Percentiles rank a stretch among this genome's conserved stretches.
phyloP scores from a whole-genome alignment of 257 asterid genomes.

The Przewalskia tangutica region DNA sequence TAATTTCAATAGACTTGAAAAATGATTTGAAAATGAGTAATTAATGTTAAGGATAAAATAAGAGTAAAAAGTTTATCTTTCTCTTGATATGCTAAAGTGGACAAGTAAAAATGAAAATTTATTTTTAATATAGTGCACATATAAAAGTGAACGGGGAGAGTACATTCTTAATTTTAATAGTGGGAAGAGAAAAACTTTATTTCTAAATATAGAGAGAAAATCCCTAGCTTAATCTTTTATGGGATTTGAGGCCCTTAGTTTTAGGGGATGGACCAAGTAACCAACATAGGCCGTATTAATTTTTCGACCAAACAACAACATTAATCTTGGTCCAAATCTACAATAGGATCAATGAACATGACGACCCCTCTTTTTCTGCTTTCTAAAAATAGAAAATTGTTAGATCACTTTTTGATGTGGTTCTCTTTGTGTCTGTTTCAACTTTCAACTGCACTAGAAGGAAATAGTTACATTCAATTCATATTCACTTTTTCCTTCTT shows the following conservation, averaged over 20 bases:
- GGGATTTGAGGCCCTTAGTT: not conserved
- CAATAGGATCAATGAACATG: conserved; percentile 5
- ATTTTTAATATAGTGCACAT: too few relatives aligned
- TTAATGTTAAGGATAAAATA: too few relatives aligned
- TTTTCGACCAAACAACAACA: not conserved
- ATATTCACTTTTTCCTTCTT: not conserved
- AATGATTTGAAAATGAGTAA: too few relatives aligned
- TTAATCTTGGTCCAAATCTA: not conserved
- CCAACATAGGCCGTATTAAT: conserved; percentile 6
- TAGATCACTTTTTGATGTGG: conserved; percentile 4
- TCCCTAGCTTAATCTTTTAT: not conserved
- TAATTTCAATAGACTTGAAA: too few relatives aligned
- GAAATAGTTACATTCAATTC: not conserved
- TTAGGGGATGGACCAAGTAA: not conserved
- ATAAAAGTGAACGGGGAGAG: too few relatives aligned
- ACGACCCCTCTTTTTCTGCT: not conserved
- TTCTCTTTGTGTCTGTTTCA: conserved; percentile 5
- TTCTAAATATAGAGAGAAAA: conserved; percentile 8
- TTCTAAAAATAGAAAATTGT: conserved; percentile 18
- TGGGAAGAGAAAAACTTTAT: not conserved
- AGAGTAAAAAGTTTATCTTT: too few relatives aligned
- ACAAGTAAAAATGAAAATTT: too few relatives aligned
- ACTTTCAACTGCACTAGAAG: conserved; percentile 5
- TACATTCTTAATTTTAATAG: not conserved
- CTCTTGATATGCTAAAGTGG: too few relatives aligned